Percentiles rank a stretch among this genome's conserved stretches.
phyloP scores from a whole-genome alignment of 2,329 filamentous ascomycete genomes.

The Beauveria rudraprayagi region DNA sequence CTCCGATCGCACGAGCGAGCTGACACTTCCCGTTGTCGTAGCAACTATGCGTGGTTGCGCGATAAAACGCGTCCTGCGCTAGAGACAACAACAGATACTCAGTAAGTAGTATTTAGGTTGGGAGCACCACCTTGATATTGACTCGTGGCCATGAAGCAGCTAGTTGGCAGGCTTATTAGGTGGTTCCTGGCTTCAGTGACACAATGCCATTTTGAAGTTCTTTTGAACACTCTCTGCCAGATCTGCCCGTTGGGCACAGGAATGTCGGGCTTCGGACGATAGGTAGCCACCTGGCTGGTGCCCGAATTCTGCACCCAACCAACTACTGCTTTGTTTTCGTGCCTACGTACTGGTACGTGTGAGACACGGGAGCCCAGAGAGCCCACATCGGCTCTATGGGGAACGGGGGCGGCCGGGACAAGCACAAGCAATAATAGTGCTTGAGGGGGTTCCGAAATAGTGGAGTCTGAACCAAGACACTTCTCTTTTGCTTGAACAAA shows the following conservation, averaged over 20 bases:
- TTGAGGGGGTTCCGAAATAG: constrained; percentile 1
- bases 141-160: not conserved
- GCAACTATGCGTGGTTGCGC: not conserved
- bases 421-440: not conserved
- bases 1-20: not conserved
- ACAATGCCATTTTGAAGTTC: not conserved
- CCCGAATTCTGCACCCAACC: no score
- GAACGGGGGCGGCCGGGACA: not conserved
- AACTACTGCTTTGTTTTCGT: not conserved
- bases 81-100: not conserved
- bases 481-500: not conserved
- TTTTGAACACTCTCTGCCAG: not conserved
- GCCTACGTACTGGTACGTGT: not conserved
- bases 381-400: not conserved
- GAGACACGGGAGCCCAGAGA: not conserved
- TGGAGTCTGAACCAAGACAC: not conserved
- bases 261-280: constrained; percentile 3
- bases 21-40: constrained; percentile 2
- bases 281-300: not conserved
- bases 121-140: not conserved
- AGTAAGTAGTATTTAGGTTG: not conserved
- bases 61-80: constrained; percentile 4
- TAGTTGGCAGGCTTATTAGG: not conserved
- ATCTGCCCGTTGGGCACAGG: constrained; percentile 8
- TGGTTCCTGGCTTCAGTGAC: no score